Evolutionary conservation across 2,329 filamentous ascomycete species (phyloP), one percentile per base, ranked within the genome.

Genomic region (Mycosphaerella sp.): DNA sequence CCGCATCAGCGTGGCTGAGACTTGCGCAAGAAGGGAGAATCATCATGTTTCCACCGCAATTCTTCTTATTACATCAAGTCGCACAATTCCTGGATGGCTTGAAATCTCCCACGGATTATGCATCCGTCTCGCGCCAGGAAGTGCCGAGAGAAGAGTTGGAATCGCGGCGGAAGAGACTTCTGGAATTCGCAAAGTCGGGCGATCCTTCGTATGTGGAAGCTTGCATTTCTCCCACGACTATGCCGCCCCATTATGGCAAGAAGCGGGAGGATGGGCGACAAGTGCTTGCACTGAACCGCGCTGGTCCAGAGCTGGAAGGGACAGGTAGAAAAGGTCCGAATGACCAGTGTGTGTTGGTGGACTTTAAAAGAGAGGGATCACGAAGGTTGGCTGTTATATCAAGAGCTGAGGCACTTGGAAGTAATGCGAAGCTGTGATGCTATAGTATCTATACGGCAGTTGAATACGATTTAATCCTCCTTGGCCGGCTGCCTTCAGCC

Each of bases 1-100:
- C 82, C 1, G 80, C 86, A 0, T 70, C 75, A 3, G 74, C 76
- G 16, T 96, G 90, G 85, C 73, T 95, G 16, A 69, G 72, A 4
- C 76, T 79, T 44, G 85, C 86, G 3, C 71, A 75, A 2, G 67
- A 67, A 2, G 83, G 82, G 25, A 77, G 86, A 35, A 82, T 96
- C 54, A 86, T 94, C 52, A 73, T 98, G 4, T 96, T 94, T 65
- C 93, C 93, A 3, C 93, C 93, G 0, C 93, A 97, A 65, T 85
- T 84, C 65, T 89, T 86, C 68, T 77, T 93, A 3, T 74, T 89
- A 9, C 71, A 76, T 30, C 70, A 86, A 17, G 59, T 66, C 0
- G 65, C 65, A 3, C 65, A 67, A 44, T 57, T 59, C 41, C 58
- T 67, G 18, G 65, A 67, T 45, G 52, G 54, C 10, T 50, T 67